Conservation (phyloP, 176 grass and related monocot species). For the Oryza rufipogon region DNA sequence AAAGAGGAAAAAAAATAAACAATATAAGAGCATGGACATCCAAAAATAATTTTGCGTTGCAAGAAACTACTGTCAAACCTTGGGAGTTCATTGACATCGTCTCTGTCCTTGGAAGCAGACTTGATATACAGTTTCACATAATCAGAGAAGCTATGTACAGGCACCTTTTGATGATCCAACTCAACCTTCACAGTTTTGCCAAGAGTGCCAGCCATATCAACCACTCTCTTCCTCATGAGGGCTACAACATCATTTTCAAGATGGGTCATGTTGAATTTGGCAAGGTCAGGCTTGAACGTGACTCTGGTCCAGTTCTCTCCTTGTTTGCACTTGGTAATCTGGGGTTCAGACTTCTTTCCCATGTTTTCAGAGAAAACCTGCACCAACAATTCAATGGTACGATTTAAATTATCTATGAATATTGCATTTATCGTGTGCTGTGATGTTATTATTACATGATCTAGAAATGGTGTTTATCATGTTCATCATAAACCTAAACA, state of each 20-base stretch:
- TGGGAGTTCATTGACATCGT: constrained; percentile 20
- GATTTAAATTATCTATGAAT: background rate
- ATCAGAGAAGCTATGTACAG: constrained; percentile 58
- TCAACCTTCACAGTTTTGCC: constrained; percentile 91
- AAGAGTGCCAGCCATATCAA: constrained; percentile 83
- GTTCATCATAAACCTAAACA: background rate
- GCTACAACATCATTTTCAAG: constrained; percentile 88
- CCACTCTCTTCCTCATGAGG: constrained; percentile 89
- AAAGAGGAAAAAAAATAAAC: background rate
- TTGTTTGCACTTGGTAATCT: constrained; percentile 76
- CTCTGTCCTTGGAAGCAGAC: constrained; percentile 40
- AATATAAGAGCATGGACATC: background rate
- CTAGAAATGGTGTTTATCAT: background rate
- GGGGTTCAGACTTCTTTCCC: constrained; percentile 71
- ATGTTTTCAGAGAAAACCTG: constrained; percentile 89
- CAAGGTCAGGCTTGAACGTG: constrained; percentile 86
- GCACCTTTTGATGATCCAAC: constrained; percentile 67
- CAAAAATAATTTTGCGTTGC: background rate
- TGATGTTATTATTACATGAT: background rate
- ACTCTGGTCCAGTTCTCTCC: constrained; percentile 86
- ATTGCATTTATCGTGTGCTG: background rate
- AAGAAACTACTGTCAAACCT: constrained; percentile 47
- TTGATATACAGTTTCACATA: constrained; percentile 73
- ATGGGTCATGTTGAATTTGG: constrained; percentile 78
- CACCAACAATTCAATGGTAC: background rate